A percentile compares a stretch with the other conserved stretches of the same genome.
Conservation (phyloP, 2,329 filamentous ascomycete species). For the Fusarium begoniae region DNA sequence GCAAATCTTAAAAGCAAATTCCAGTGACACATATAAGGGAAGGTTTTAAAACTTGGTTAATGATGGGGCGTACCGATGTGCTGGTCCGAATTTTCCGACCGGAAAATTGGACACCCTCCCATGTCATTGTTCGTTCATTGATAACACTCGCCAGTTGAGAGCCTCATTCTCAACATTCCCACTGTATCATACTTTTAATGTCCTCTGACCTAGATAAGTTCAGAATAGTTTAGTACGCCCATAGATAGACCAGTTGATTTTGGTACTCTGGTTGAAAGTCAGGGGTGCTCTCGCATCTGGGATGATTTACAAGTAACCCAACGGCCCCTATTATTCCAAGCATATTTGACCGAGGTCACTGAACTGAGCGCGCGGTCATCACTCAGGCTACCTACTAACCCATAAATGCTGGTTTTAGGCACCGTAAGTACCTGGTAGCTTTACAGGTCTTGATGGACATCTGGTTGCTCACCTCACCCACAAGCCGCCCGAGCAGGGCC, state of each 20-base stretch:
- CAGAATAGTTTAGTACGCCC: not conserved
- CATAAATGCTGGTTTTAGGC: not conserved
- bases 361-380: not conserved
- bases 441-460: not conserved
- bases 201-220: not conserved
- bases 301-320: not conserved
- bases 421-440: not conserved
- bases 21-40: not conserved
- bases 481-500: not conserved
- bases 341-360: not conserved
- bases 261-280: not conserved
- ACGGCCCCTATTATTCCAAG: not conserved
- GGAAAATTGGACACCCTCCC: constrained; percentile 1
- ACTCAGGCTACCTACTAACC: not conserved
- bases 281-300: not conserved
- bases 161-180: not conserved
- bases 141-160: not conserved
- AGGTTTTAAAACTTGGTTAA: not conserved
- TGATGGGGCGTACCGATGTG: constrained; percentile 13
- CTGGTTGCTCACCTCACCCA: not conserved
- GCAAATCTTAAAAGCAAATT: constrained; percentile 7
- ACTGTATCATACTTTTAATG: not conserved
- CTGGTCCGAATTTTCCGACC: constrained; percentile 12
- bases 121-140: not conserved
- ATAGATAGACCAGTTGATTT: not conserved